A percentile compares a stretch with the other conserved stretches of the same genome.
Conservation (phyloP, 768 basidiomycete genomes). For the Omphalotus guepiniiformis region DNA sequence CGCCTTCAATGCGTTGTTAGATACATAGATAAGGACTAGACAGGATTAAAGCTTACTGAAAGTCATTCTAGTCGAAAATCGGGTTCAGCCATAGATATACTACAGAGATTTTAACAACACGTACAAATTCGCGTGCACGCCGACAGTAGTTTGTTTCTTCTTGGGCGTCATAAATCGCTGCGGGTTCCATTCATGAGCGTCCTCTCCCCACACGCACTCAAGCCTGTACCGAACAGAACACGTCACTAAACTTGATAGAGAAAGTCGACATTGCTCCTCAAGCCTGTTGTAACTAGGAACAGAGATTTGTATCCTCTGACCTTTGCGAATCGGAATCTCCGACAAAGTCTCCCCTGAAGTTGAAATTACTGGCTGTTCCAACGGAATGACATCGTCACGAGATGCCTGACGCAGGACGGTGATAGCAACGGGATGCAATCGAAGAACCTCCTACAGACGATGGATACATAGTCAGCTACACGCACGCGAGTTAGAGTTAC, state of each 20-base stretch:
- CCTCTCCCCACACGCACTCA: constrained; percentile 30
- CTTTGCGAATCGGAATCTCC: constrained; percentile 30
- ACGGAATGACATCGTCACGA: constrained; percentile 39
- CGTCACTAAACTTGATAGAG: not conserved
- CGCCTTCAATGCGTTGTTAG: constrained; percentile 1
- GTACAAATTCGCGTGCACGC: constrained; percentile 18
- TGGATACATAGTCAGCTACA: not conserved
- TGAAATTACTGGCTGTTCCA: constrained; percentile 31
- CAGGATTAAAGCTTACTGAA: not conserved
- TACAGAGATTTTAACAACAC: not conserved
- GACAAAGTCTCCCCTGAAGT: constrained; percentile 26
- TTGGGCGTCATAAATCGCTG: constrained; percentile 23
- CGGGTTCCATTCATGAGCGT: constrained; percentile 33
- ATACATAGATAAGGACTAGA: not conserved
- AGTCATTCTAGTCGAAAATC: not conserved
- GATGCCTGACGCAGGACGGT: constrained; percentile 27
- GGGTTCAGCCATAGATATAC: not conserved
- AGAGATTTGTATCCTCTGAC: constrained; percentile 30
- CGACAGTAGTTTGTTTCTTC: constrained; percentile 8
- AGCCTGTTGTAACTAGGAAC: constrained; percentile 35
- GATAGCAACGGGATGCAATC: constrained; percentile 29
- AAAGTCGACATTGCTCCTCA: not conserved
- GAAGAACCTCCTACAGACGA: constrained; percentile 23
- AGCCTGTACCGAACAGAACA: constrained; percentile 13
- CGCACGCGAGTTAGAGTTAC: not conserved